phyloP scores from a whole-genome alignment of 2,329 filamentous ascomycete genomes.

The Fusarium scirpi region DNA sequence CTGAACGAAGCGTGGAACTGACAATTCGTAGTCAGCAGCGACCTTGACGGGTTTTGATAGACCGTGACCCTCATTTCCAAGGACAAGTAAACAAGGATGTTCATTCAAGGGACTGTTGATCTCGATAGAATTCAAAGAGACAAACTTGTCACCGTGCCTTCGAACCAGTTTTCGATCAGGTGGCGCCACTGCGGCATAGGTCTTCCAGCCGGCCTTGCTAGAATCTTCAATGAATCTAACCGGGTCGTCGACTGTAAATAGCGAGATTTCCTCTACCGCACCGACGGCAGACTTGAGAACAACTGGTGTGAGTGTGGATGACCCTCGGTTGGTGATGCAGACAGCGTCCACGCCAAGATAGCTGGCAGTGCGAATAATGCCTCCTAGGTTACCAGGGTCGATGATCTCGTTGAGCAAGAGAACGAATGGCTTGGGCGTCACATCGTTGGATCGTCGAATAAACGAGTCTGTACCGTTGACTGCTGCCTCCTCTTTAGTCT shows the following conservation, averaged over 20 bases:
- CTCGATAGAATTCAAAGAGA: conserved; percentile 64
- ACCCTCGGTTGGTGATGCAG: conserved; percentile 78
- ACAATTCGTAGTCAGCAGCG: conserved; percentile 73
- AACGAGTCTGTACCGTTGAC: conserved; percentile 78
- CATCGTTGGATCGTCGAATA: conserved; percentile 47
- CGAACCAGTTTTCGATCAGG: conserved; percentile 51
- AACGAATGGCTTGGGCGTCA: conserved; percentile 72
- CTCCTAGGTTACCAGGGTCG: conserved; percentile 91
- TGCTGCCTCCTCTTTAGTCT: conserved; percentile 77
- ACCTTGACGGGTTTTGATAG: conserved; percentile 73
- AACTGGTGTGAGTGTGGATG: conserved; percentile 79
- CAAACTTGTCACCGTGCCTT: conserved; percentile 56
- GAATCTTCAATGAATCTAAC: conserved; percentile 77
- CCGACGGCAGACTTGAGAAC: conserved; percentile 90
- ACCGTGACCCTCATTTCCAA: conserved; percentile 86
- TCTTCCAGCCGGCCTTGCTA: conserved; percentile 79
- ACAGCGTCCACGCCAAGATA: conserved; percentile 93
- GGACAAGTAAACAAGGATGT: conserved; percentile 80
- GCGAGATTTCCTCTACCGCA: conserved; percentile 81
- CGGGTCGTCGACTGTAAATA: conserved; percentile 78
- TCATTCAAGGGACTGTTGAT: conserved; percentile 64
- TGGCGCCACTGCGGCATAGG: conserved; percentile 79
- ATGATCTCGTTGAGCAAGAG: conserved; percentile 80
- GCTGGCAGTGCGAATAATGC: conserved; percentile 86
- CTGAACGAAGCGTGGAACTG: conserved; percentile 70